Conservation (phyloP, 1,284 basidiomycete genomes). For the Cryptococcus sp. region DNA sequence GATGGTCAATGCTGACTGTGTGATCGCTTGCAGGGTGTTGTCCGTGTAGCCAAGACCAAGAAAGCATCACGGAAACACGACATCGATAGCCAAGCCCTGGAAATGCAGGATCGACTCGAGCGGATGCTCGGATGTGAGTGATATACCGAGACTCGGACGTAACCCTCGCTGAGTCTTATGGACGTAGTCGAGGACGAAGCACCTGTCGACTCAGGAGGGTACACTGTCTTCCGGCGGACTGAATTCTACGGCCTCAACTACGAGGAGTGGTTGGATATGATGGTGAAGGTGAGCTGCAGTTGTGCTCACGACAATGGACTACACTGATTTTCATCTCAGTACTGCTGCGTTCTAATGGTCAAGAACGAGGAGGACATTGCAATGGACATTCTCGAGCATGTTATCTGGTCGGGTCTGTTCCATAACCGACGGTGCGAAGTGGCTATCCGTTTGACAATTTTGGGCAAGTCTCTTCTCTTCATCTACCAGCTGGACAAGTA, state of each 20-base stretch:
- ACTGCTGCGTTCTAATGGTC: constrained; percentile 74
- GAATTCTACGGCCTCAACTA: constrained; percentile 79
- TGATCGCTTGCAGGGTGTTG: constrained; percentile 36
- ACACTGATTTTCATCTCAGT: constrained; percentile 58
- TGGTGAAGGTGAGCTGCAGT: constrained; percentile 69
- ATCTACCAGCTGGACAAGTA: no score
- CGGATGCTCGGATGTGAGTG: constrained; percentile 42
- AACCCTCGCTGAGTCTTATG: not conserved
- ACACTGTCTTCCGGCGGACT: constrained; percentile 35
- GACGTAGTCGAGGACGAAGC: constrained; percentile 42
- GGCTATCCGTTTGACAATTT: constrained; percentile 68
- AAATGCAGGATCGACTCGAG: constrained; percentile 50
- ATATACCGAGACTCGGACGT: no score
- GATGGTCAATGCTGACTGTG: not conserved
- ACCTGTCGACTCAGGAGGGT: constrained; percentile 15
- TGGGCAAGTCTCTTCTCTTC: constrained; percentile 59
- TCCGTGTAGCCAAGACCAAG: constrained; percentile 30
- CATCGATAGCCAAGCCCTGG: constrained; percentile 33
- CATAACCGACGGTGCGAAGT: constrained; percentile 66
- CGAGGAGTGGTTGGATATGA: constrained; percentile 79
- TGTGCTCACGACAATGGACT: not conserved
- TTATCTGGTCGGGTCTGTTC: constrained; percentile 75
- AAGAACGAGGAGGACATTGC: constrained; percentile 65
- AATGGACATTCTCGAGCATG: constrained; percentile 76
- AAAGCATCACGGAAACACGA: constrained; percentile 28